phyloP scores from a whole-genome alignment of 352 stramenopile species.

The Phytophthora uliginosa region DNA sequence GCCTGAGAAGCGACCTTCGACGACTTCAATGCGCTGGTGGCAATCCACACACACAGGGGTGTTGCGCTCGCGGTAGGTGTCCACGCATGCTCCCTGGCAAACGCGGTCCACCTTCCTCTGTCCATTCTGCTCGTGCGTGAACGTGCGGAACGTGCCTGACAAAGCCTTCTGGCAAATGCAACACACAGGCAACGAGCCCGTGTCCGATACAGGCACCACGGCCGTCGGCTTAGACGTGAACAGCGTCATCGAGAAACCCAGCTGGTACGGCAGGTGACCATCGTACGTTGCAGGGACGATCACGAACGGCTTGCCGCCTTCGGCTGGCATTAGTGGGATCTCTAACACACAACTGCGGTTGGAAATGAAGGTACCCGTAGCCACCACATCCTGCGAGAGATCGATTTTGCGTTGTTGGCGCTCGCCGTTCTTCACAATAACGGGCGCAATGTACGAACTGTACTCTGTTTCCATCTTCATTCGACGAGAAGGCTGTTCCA shows the following conservation, averaged over 20 bases:
- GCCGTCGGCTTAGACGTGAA: slow-evolving; percentile 74
- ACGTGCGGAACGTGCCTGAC: slow-evolving; percentile 74
- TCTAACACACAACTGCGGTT: slow-evolving; percentile 84
- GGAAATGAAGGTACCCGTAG: slow-evolving; percentile 88
- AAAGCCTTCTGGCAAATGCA: slow-evolving; percentile 74
- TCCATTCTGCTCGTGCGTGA: slow-evolving; percentile 67
- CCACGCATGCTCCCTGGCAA: slow-evolving; percentile 79
- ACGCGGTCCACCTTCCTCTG: slow-evolving; percentile 74
- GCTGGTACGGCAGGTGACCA: slow-evolving; percentile 56
- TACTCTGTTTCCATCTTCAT: slow-evolving; percentile 85
- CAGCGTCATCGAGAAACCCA: slow-evolving; percentile 65
- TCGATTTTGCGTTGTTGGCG: slow-evolving; percentile 83
- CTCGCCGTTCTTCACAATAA: slow-evolving; percentile 83
- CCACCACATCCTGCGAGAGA: slow-evolving; percentile 78
- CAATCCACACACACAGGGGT: slow-evolving; percentile 84
- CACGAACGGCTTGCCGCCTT: slow-evolving; percentile 61
- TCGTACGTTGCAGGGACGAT: slow-evolving; percentile 81
- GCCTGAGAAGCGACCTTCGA: slow-evolving; percentile 80
- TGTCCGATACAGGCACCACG: slow-evolving; percentile 70
- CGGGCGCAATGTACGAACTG: slow-evolving; percentile 75
- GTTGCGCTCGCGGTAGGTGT: slow-evolving; percentile 78
- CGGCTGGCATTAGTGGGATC: slow-evolving; percentile 49
- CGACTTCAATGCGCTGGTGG: slow-evolving; percentile 78
- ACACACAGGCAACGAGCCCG: slow-evolving; percentile 67
- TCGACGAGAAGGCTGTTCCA: slow-evolving; percentile 83